These are phyloP conservation scores for Colletotrichum sublineola DNA, from an alignment of 2,329 filamentous ascomycete genomes.

Conservation along the genomic window DNA sequence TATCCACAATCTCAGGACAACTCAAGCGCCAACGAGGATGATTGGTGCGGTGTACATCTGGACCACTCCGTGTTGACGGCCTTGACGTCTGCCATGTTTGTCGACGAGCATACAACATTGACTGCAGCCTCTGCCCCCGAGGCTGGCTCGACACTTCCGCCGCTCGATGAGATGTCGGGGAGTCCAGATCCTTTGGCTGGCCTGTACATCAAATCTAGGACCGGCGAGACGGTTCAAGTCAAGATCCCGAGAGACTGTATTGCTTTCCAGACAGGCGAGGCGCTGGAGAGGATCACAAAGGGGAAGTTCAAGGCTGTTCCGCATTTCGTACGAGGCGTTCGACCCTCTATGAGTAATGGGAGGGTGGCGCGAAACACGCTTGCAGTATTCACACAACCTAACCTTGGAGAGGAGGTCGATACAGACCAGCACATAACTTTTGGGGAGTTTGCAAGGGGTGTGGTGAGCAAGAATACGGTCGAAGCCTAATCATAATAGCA, in stretches of 20 bases:
- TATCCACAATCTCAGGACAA: constrained; percentile 71
- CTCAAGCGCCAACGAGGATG: constrained; percentile 47
- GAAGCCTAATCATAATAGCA: constrained; percentile 30
- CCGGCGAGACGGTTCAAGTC: constrained; percentile 86
- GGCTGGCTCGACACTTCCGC: constrained; percentile 51
- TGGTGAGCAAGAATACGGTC: constrained; percentile 71
- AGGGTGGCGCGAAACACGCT: constrained; percentile 85
- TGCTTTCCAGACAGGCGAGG: constrained; percentile 95
- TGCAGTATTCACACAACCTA: constrained; percentile 97
- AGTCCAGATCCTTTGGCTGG: constrained; percentile 90
- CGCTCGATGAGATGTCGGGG: constrained; percentile 76
- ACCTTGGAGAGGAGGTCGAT: constrained; percentile 84
- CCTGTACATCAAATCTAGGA: constrained; percentile 90
- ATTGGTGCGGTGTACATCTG: constrained; percentile 77
- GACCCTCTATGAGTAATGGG: constrained; percentile 63
- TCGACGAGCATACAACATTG: constrained; percentile 75
- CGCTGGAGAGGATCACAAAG: constrained; percentile 87
- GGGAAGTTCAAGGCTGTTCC: constrained; percentile 94
- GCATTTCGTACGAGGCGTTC: constrained; percentile 88
- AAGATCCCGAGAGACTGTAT: constrained; percentile 91
- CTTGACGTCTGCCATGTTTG: constrained; percentile 94
- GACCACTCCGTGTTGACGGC: constrained; percentile 96
- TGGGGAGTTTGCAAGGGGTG: constrained; percentile 79
- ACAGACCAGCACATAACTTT: constrained; percentile 76
- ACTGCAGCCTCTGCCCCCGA: constrained; percentile 50